phyloP scores from a whole-genome alignment of 495 filamentous ascomycete genomes.

The Haplographium delicatum region DNA sequence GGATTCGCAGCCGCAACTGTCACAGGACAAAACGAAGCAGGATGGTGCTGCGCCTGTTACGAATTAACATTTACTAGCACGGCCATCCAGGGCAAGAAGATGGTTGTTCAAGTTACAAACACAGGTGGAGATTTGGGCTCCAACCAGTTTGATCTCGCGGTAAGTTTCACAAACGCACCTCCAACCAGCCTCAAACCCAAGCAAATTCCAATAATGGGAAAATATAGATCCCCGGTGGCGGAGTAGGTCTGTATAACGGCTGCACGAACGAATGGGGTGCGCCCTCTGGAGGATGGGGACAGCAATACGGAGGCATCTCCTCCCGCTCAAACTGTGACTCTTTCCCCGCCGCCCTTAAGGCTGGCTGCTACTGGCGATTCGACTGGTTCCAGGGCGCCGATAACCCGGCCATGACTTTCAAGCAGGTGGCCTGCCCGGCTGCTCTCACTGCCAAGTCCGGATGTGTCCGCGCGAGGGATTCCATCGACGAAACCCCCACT shows the following conservation, averaged over 20 bases:
- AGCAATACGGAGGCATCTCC: slow-evolving; percentile 55
- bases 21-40: slow-evolving; percentile 42
- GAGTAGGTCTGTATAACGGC: slow-evolving; percentile 58
- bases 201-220: too few species aligned
- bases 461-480: slow-evolving; percentile 27
- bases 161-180: slow-evolving; percentile 3
- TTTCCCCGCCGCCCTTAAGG: slow-evolving; percentile 52
- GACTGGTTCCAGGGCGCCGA: slow-evolving; percentile 60
- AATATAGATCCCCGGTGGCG: slow-evolving; percentile 59
- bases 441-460: slow-evolving; percentile 50
- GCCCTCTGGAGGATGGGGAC: slow-evolving; percentile 53
- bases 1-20: slow-evolving; percentile 60
- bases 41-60: slow-evolving; percentile 67
- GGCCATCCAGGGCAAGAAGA: slow-evolving; percentile 51
- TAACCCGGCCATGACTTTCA: slow-evolving; percentile 54
- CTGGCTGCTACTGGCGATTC: slow-evolving; percentile 64
- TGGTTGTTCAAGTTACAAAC: slow-evolving; percentile 66
- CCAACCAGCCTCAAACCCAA: not conserved
- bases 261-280: slow-evolving; percentile 59
- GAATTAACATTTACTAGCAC: slow-evolving; percentile 60
- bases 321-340: slow-evolving; percentile 45
- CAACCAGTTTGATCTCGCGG: slow-evolving; percentile 35
- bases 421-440: slow-evolving; percentile 48
- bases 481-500: too few species aligned
- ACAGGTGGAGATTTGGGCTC: slow-evolving; percentile 37